phyloP scores from a whole-genome alignment of 257 asterid genomes.

The Mitragyna speciosa region DNA sequence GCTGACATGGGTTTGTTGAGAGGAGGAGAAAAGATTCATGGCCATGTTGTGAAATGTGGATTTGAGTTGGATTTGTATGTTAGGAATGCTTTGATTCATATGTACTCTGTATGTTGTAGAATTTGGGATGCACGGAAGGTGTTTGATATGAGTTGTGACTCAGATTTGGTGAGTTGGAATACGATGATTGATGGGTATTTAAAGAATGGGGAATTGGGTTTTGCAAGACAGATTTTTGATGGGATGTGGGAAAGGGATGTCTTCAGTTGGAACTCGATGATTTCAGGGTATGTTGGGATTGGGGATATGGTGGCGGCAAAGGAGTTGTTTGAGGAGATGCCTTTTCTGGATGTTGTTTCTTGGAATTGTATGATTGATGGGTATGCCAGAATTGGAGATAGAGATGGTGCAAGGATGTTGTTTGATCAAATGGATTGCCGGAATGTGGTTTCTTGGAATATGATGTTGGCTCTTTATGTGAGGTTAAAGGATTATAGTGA shows the following conservation, averaged over 20 bases:
- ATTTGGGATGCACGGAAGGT: slow-evolving; percentile 32
- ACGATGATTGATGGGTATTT: slow-evolving; percentile 37
- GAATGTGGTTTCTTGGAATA: slow-evolving; percentile 41
- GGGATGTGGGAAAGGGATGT: slow-evolving; percentile 34
- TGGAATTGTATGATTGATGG: slow-evolving; percentile 48
- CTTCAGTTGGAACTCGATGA: slow-evolving; percentile 43
- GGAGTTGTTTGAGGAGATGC: slow-evolving; percentile 27
- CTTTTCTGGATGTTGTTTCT: slow-evolving; percentile 32
- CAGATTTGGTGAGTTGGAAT: slow-evolving; percentile 44
- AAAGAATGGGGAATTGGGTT: slow-evolving; percentile 30
- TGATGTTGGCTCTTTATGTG: slow-evolving; percentile 40
- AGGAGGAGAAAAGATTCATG: slow-evolving; percentile 35
- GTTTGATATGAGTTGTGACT: slow-evolving; percentile 35
- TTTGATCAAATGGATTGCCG: slow-evolving; percentile 35
- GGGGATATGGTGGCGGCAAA: slow-evolving; percentile 36
- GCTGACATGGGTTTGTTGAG: slow-evolving; percentile 28
- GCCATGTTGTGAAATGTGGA: slow-evolving; percentile 32
- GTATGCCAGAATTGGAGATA: slow-evolving; percentile 28
- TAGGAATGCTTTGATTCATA: slow-evolving; percentile 30
- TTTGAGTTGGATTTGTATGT: slow-evolving; percentile 37
- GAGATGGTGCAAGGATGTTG: slow-evolving; percentile 25
- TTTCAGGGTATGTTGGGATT: slow-evolving; percentile 32
- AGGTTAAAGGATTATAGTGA: slow-evolving; percentile 28
- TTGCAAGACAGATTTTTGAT: slow-evolving; percentile 34
- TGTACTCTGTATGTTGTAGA: slow-evolving; percentile 26